Base-by-base conservation (phyloP, 2,329 filamentous ascomycete genomes). In the Neoscytalidium dimidiatum region DNA sequence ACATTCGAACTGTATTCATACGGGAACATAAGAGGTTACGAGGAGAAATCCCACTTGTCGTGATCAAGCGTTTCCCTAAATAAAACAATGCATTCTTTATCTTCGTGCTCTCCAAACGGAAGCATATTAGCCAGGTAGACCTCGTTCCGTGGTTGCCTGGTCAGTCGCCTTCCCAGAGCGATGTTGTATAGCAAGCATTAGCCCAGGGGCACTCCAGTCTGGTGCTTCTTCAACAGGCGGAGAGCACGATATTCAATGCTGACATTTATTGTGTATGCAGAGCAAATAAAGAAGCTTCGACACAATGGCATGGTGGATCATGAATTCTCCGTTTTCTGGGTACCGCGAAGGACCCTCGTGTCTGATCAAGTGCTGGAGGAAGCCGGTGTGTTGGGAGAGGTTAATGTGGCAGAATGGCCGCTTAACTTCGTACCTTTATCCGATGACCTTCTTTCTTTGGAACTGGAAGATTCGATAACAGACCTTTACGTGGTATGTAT, bases 241-340 rank as follows among this genome's bases (percentile, higher is more conserved):
- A 43, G 38, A 52, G 56, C 29, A 57, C 56, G 35, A 65, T 28
- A 68, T 69, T 67, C 65, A 70, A 78, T 81, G 82, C 83, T 83
- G 81, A 85, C 81, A 86, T 82, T 73, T 69, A 62, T 64, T 69
- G 62, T 63, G 49, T 72, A 14, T n/a, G 60, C 74, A 97, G 94
- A 92, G 71, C 93, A 98, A 82, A 93, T 98, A 71, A 94, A 94
- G 77, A 89, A 92, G 67, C 84, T 98, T 66, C 92, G 94, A 72
- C 90, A 90, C 73, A 92, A 95, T 77, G 94, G 91, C 75, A 90
- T 92, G 73, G 92, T 90, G 52, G 92, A 93, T 70, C 95, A 99
- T 85, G 94, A 99, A 72, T 97, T 98, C 75, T 94, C 94, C 68
- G 90, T 99, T 71, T 94, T 97, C 75, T 98, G 95, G 92, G 91